These are phyloP conservation scores for Sporothrix humicola DNA, from an alignment of 2,329 filamentous ascomycete genomes.

Conservation along the genomic window DNA sequence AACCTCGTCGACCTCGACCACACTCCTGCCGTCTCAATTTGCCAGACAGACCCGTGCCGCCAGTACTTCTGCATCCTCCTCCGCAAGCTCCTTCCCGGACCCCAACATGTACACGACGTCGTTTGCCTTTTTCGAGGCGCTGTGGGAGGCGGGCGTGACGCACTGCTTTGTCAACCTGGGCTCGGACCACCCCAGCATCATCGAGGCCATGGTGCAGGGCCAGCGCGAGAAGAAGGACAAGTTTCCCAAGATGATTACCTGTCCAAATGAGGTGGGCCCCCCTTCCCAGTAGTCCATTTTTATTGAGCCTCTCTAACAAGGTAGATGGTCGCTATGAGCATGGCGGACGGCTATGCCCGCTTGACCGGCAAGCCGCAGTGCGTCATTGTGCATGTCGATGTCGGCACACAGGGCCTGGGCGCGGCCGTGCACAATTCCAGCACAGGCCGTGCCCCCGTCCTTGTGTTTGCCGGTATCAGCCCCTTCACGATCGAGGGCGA, in stretches of 20 bases:
- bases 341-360: conserved; percentile 75
- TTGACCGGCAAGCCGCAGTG: conserved; percentile 70
- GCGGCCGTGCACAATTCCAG: conserved; percentile 75
- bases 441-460: conserved; percentile 69
- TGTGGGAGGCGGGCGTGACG: conserved; percentile 71
- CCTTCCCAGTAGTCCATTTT: too few species aligned
- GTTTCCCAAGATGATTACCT: conserved; percentile 73
- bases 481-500: conserved; percentile 53
- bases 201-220: conserved; percentile 77
- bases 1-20: neutral
- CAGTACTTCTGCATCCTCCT: neutral
- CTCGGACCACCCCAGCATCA: conserved; percentile 70
- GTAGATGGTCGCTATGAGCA: conserved; percentile 76
- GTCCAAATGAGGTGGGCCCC: conserved; percentile 68
- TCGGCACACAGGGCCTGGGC: conserved; percentile 74
- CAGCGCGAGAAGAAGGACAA: conserved; percentile 65
- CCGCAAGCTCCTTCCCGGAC: neutral
- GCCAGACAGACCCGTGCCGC: conserved; percentile 17
- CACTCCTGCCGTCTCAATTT: neutral
- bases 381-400: conserved; percentile 75
- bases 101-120: conserved; percentile 71
- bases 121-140: conserved; percentile 80
- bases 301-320: neutral
- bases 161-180: conserved; percentile 67
- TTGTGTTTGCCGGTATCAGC: conserved; percentile 52